These are phyloP conservation scores for Stachybotrys chlorohalonatus DNA, from an alignment of 2,329 filamentous ascomycete genomes.

Conservation along the genomic window DNA sequence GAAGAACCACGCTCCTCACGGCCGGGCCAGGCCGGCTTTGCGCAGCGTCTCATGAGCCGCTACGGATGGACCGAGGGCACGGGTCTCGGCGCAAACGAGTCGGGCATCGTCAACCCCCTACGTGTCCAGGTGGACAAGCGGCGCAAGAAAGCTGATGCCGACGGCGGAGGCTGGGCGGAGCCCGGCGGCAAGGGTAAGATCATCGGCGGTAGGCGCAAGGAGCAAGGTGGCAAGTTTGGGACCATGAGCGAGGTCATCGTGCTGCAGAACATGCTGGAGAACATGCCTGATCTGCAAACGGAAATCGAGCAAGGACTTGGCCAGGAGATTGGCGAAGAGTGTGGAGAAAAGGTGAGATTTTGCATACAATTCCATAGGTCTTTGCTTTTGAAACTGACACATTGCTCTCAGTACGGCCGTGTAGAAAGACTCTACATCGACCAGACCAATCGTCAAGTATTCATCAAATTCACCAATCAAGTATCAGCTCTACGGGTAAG, in stretches of 20 bases:
- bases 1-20: conserved; percentile 44
- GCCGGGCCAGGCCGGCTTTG: conserved; percentile 78
- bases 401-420: conserved; percentile 56
- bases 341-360: conserved; percentile 59
- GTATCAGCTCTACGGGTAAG: conserved; percentile 76
- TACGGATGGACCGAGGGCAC: conserved; percentile 88
- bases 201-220: conserved; percentile 61
- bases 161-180: conserved; percentile 69
- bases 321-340: conserved; percentile 94
- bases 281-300: conserved; percentile 64
- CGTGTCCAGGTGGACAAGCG: conserved; percentile 79
- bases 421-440: conserved; percentile 75
- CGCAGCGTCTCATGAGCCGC: conserved; percentile 80
- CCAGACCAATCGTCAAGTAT: conserved; percentile 58
- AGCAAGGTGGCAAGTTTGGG: conserved; percentile 46
- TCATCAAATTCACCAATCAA: conserved; percentile 84
- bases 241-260: conserved; percentile 76
- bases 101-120: conserved; percentile 78
- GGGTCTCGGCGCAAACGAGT: conserved; percentile 73
- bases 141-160: conserved; percentile 67
- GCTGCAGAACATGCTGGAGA: conserved; percentile 75
- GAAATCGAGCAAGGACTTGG: conserved; percentile 70
- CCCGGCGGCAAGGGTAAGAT: conserved; percentile 68
- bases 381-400: conserved; percentile 6
- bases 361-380: not conserved